phyloP scores from a whole-genome alignment of 306 rosid genomes.

The Vachellia pachyceras region DNA sequence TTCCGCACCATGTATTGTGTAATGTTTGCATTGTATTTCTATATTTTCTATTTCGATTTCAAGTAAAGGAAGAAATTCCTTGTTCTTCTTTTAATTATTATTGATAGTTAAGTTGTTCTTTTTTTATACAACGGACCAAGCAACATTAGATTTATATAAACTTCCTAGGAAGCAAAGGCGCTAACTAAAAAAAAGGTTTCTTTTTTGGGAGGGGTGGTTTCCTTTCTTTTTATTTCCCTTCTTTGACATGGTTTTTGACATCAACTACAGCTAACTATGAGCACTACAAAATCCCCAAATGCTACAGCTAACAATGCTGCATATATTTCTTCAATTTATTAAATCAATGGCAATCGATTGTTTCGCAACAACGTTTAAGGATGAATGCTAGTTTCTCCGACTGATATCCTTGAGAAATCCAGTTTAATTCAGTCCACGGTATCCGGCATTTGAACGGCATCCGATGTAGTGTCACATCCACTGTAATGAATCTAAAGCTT shows the following conservation, averaged over 20 bases:
- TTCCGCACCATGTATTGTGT: neutral
- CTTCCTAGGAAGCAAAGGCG: no score
- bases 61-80: neutral
- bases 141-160: no score
- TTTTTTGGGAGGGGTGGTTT: no score
- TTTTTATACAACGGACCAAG: neutral
- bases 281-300: neutral
- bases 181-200: no score
- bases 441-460: constrained; percentile 20
- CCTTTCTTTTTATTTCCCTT: no score
- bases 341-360: no score
- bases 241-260: neutral
- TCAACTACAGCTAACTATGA: no score
- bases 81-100: neutral
- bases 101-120: neutral
- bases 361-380: neutral
- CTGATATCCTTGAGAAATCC: neutral
- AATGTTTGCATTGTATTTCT: neutral
- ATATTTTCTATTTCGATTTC: neutral
- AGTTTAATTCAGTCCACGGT: neutral
- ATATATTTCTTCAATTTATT: constrained; percentile 25
- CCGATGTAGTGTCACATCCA: constrained; percentile 54
- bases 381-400: neutral
- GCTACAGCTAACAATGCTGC: neutral
- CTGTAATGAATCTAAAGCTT: constrained; percentile 69